A percentile compares a stretch with the other conserved stretches of the same genome.
These are phyloP conservation scores for Punica granatum DNA, from an alignment of 345 rosid genomes.

Conservation along the genomic window DNA sequence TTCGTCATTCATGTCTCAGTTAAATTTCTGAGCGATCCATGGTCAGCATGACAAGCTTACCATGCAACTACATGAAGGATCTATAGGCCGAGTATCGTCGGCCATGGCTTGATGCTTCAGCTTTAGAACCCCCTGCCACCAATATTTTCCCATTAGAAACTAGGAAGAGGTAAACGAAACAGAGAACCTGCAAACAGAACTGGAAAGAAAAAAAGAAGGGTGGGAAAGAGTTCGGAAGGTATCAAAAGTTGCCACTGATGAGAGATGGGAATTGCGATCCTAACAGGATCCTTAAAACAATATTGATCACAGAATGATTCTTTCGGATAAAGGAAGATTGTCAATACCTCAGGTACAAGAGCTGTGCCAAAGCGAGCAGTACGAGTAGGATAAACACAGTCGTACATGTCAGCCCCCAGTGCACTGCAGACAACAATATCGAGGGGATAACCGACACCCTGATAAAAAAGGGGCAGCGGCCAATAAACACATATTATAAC, in stretches of 20 bases:
- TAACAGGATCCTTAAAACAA: background rate
- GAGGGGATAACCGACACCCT: slow-evolving; percentile 84
- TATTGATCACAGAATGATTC: background rate
- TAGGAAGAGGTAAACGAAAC: background rate
- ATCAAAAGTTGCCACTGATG: background rate
- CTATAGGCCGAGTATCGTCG: slow-evolving; percentile 54
- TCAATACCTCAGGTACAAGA: slow-evolving; percentile 62
- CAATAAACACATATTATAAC: too few relatives aligned
- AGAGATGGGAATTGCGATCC: background rate
- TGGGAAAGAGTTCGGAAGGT: background rate
- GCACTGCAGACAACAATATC: slow-evolving; percentile 85
- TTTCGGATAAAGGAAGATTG: background rate
- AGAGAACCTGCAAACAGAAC: background rate
- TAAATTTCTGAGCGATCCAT: background rate
- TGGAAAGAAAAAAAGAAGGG: background rate
- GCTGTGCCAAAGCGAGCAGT: slow-evolving; percentile 86
- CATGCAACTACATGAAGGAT: slow-evolving; percentile 67
- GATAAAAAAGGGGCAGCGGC: slow-evolving; percentile 8
- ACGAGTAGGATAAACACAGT: slow-evolving; percentile 77
- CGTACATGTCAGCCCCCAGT: slow-evolving; percentile 81
- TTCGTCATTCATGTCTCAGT: background rate
- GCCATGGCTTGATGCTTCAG: slow-evolving; percentile 66
- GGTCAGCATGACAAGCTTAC: slow-evolving; percentile 22
- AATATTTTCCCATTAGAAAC: slow-evolving; percentile 4
- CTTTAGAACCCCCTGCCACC: slow-evolving; percentile 58